Base-by-base conservation (phyloP, 2,329 filamentous ascomycete species). In the Botrytis deweyae region DNA sequence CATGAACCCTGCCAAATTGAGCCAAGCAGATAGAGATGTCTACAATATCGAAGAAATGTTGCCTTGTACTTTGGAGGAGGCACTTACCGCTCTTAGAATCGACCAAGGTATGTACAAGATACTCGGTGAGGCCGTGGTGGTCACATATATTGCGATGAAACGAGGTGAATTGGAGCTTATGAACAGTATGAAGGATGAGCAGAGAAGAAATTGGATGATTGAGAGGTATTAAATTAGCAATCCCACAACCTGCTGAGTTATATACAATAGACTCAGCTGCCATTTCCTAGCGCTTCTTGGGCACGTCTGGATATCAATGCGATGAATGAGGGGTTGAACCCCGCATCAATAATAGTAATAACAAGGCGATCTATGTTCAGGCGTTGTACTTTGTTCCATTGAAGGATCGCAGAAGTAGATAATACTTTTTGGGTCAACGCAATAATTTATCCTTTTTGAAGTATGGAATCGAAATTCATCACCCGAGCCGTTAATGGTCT, bases 61-160 rank as follows among this genome's bases (percentile, higher is more conserved):
- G 72, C 91, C 91, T 0, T 80, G 75, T 4, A 85, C 82, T 61
- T 80, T 93, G 20, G 81, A 83, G 0, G 86, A 89, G 75, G 89
- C 90, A 0, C 78, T 93, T 18, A 77, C 78, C 4, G 86, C 83
- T 7, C 80, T 93, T 67, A 78, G 83, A 49, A 79, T 78, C 4
- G 88, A 92, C 74, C 77, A 78, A 3, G 82, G 81, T 44, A 72
- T 93, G 75, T 80, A 76, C 0, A 81, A 82, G 29, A 74, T 86
- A 52, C 73, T 93, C 67, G 86, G 87, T 0, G 74, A 80, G 0
- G 84, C 85, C 5, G 78, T 91, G 29, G 86, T 92, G 8, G 80
- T 85, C 46, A 84, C 87, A 65, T 93, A 91, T 78, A 62, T 87
- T 3, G 80, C 80, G 0, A 84, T 91, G 76, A 93, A 93, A 83